Evolutionary conservation across 2,329 filamentous ascomycete genomes (phyloP).

Genomic region (Talaromyces sp.): DNA sequence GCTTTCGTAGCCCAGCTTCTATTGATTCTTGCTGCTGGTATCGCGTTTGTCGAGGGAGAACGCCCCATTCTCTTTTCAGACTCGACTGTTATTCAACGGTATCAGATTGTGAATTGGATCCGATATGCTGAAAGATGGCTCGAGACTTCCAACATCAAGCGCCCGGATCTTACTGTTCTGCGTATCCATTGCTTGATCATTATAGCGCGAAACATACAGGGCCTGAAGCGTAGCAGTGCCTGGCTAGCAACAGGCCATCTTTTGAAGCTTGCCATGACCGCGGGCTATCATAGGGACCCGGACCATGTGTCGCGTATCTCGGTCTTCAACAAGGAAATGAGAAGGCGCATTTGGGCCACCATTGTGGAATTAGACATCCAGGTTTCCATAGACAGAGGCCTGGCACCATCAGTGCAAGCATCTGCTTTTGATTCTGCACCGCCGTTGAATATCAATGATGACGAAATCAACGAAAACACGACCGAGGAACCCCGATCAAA

Average conservation of each 20-base stretch:
- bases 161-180: constrained; percentile 44
- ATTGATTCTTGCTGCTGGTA: constrained; percentile 32
- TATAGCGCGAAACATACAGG: constrained; percentile 45
- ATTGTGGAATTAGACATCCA: constrained; percentile 54
- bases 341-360: constrained; percentile 52
- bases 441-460: constrained; percentile 48
- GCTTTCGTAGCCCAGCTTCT: constrained; percentile 31
- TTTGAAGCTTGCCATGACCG: constrained; percentile 47
- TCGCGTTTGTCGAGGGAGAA: constrained; percentile 28
- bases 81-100: constrained; percentile 20
- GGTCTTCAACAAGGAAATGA: constrained; percentile 40
- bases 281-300: constrained; percentile 46
- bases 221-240: constrained; percentile 49
- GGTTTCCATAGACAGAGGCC: constrained; percentile 49
- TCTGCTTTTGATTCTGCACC: constrained; percentile 44
- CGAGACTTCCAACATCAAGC: constrained; percentile 64
- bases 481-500: constrained; percentile 24
- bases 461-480: constrained; percentile 36
- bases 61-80: constrained; percentile 22
- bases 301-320: constrained; percentile 29
- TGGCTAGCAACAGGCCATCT: constrained; percentile 46
- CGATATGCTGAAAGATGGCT: constrained; percentile 85
- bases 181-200: constrained; percentile 48
- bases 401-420: constrained; percentile 42
- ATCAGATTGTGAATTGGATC: constrained; percentile 60